These are phyloP conservation scores for Petasospora rhodanensis DNA, from an alignment of 1,139 yeast genomes.

Conservation along the genomic window DNA sequence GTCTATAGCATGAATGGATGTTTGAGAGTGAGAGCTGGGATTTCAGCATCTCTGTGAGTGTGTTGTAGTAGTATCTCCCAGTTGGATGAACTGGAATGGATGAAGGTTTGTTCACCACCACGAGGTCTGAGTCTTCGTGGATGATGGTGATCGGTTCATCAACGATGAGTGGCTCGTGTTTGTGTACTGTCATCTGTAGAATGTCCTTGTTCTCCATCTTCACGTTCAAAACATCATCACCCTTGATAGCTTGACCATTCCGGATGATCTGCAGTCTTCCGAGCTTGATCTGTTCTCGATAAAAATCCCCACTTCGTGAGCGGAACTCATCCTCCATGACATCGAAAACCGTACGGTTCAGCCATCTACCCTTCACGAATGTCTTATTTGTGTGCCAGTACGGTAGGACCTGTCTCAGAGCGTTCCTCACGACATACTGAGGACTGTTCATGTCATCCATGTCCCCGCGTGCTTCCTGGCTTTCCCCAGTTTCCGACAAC, in stretches of 20 bases:
- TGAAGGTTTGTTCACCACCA: constrained; percentile 90
- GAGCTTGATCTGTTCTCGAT: constrained; percentile 6
- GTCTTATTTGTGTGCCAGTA: constrained; percentile 79
- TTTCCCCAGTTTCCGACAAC: too few relatives aligned
- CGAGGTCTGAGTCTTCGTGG: constrained; percentile 37
- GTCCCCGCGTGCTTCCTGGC: too few relatives aligned
- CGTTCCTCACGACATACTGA: constrained; percentile 20
- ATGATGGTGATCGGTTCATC: constrained; percentile 15
- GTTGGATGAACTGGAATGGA: constrained; percentile 98
- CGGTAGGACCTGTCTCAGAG: constrained; percentile 70
- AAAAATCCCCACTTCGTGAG: constrained; percentile 46
- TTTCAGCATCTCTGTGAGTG: constrained; percentile 78
- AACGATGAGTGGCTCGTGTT: constrained; percentile 40
- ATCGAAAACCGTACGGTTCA: constrained; percentile 66
- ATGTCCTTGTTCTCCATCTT: constrained; percentile 44
- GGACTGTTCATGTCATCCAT: constrained; percentile 8
- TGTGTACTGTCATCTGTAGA: constrained; percentile 60
- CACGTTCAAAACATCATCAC: constrained; percentile 21
- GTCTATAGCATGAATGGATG: constrained; percentile 86
- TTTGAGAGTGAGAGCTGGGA: constrained; percentile 51
- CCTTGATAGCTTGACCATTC: constrained; percentile 6
- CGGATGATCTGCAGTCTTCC: constrained; percentile 11
- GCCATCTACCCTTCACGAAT: constrained; percentile 86
- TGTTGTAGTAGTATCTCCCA: constrained; percentile 83
- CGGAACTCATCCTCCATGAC: constrained; percentile 80